A percentile compares a stretch with the other conserved stretches of the same genome.
phyloP scores from a whole-genome alignment of 2,329 filamentous ascomycete genomes.

The Alternaria dauci region DNA sequence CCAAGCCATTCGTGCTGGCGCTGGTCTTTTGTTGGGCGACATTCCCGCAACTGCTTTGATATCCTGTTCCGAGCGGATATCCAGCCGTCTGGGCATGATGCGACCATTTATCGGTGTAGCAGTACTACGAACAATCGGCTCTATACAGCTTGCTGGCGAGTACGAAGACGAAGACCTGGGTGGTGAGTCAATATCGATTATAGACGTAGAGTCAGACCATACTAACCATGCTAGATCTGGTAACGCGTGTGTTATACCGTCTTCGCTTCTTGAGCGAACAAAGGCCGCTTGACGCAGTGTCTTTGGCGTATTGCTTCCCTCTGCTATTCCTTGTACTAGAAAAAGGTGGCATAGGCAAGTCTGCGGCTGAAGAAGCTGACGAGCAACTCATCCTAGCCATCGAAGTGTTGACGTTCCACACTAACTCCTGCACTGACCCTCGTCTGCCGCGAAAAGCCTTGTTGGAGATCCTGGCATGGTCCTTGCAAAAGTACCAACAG shows the following conservation, averaged over 20 bases:
- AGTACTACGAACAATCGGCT: conserved; percentile 79
- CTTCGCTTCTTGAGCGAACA: conserved; percentile 91
- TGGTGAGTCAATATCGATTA: conserved; percentile 36
- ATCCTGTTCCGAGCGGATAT: conserved; percentile 77
- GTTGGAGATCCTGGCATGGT: conserved; percentile 73
- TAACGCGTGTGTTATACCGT: conserved; percentile 89
- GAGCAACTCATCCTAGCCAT: conserved; percentile 88
- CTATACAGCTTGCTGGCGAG: conserved; percentile 74
- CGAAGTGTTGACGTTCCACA: conserved; percentile 90
- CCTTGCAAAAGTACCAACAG: conserved; percentile 88
- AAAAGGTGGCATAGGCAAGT: conserved; percentile 77
- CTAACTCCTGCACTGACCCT: conserved; percentile 76
- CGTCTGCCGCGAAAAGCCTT: conserved; percentile 80
- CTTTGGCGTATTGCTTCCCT: conserved; percentile 86
- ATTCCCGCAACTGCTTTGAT: conserved; percentile 80
- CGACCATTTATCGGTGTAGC: conserved; percentile 87
- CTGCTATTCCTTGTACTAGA: conserved; percentile 80
- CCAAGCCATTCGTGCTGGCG: conserved; percentile 78
- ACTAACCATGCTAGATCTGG: conserved; percentile 60
- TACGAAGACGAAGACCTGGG: conserved; percentile 83
- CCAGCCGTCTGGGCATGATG: conserved; percentile 76
- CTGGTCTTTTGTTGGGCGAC: conserved; percentile 81
- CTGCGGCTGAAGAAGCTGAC: conserved; percentile 77
- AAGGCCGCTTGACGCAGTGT: conserved; percentile 88
- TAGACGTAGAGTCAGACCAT: neutral